Evolutionary conservation across 805 yeast species (phyloP).

Genomic region (Yarrowia sp.): DNA sequence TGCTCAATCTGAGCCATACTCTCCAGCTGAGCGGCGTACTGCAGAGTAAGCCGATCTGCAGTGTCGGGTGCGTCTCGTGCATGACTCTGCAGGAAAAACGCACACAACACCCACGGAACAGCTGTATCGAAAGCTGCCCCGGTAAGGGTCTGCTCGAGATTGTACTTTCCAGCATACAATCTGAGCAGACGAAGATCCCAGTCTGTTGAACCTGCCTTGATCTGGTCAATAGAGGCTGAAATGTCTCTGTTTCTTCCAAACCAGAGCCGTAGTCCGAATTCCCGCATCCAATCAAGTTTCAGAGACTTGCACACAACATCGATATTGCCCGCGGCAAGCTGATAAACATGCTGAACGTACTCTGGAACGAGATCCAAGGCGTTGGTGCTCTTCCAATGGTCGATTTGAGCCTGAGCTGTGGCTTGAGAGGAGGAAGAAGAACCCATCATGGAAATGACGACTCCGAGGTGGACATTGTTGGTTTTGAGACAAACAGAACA

Average conservation of each 20-base stretch:
- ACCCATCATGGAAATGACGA: slow-evolving; percentile 64
- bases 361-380: slow-evolving; percentile 6
- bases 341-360: slow-evolving; percentile 33
- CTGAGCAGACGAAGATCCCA: slow-evolving; percentile 30
- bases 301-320: slow-evolving; percentile 36
- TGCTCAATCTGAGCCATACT: background rate
- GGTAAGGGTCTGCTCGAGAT: slow-evolving; percentile 28
- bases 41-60: background rate
- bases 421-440: slow-evolving; percentile 39
- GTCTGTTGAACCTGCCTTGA: background rate
- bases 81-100: slow-evolving; percentile 30
- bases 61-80: background rate
- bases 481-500: slow-evolving; percentile 57
- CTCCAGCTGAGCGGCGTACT: slow-evolving; percentile 20
- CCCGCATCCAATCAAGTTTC: slow-evolving; percentile 64
- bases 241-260: slow-evolving; percentile 47
- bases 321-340: slow-evolving; percentile 23
- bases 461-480: slow-evolving; percentile 67
- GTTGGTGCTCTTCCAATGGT: slow-evolving; percentile 13
- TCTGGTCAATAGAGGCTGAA: background rate
- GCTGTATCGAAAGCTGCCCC: slow-evolving; percentile 29
- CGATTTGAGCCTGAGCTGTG: slow-evolving; percentile 15
- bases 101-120: slow-evolving; percentile 29
- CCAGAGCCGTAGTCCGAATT: slow-evolving; percentile 57
- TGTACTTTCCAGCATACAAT: slow-evolving; percentile 27